phyloP scores from a whole-genome alignment of 495 filamentous ascomycete genomes.

The Neurospora discreta region DNA sequence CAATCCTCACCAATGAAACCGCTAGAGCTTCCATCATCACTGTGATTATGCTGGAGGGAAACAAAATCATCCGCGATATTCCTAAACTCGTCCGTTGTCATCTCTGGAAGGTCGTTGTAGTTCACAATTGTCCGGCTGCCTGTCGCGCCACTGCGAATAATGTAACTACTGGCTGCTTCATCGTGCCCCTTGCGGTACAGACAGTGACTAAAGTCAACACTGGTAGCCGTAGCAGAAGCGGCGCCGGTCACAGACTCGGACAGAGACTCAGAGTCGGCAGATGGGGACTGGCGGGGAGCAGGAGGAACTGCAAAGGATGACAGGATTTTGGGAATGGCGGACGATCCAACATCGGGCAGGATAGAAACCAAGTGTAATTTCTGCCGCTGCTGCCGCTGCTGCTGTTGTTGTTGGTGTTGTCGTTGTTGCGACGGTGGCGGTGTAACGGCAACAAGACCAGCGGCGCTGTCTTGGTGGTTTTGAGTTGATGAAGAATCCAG shows the following conservation, averaged over 20 bases:
- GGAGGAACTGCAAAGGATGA: slow-evolving; percentile 26
- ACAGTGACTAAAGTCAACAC: slow-evolving; percentile 40
- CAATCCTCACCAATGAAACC: slow-evolving; percentile 11
- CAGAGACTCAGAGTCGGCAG: not conserved
- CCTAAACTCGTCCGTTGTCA: slow-evolving; percentile 48
- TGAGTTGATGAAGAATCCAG: not conserved
- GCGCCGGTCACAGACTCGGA: slow-evolving; percentile 9
- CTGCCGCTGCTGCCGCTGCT: slow-evolving; percentile 3
- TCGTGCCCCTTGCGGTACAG: slow-evolving; percentile 44
- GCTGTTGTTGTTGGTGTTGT: not conserved
- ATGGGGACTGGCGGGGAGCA: not conserved
- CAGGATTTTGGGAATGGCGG: slow-evolving; percentile 25
- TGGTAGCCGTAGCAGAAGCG: not conserved
- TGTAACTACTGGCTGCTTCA: slow-evolving; percentile 59
- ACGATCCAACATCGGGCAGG: slow-evolving; percentile 22
- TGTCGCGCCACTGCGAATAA: slow-evolving; percentile 48
- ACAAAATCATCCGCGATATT: slow-evolving; percentile 5
- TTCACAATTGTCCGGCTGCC: slow-evolving; percentile 60
- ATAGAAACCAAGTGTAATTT: slow-evolving; percentile 29
- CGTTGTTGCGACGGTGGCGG: not conserved
- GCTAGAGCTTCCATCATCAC: slow-evolving; percentile 11
- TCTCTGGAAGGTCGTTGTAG: slow-evolving; percentile 55
- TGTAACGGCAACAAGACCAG: not conserved
- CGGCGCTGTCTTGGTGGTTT: not conserved
- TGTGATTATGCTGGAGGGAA: not conserved